These are phyloP conservation scores for Prunus salicina DNA, from an alignment of 306 rosid species.

Conservation along the genomic window DNA sequence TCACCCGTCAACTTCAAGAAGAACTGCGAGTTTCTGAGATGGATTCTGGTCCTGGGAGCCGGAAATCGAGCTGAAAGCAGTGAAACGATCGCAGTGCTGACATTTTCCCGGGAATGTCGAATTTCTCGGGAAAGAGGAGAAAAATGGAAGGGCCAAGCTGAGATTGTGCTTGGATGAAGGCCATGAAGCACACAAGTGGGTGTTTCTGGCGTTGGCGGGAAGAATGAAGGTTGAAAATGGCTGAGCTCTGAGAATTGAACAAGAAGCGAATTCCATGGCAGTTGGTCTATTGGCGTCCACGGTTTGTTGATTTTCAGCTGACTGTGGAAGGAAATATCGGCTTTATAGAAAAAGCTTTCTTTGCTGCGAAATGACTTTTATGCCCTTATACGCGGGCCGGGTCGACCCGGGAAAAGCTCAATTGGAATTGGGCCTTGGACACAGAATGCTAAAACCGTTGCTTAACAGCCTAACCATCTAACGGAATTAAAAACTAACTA, in stretches of 20 bases:
- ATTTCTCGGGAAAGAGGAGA: slow-evolving; percentile 23
- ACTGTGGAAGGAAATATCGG: background rate
- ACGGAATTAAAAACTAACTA: no score
- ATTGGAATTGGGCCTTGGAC: background rate
- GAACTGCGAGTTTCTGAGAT: slow-evolving; percentile 61
- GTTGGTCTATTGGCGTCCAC: background rate
- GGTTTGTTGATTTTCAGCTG: background rate
- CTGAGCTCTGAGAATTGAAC: slow-evolving; percentile 22
- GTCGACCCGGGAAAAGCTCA: background rate
- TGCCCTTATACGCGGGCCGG: background rate
- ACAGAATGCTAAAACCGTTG: no score
- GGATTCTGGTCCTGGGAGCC: slow-evolving; percentile 21
- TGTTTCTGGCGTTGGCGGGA: background rate
- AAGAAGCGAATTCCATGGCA: slow-evolving; percentile 42
- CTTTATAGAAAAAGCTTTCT: background rate
- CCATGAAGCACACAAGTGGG: slow-evolving; percentile 6
- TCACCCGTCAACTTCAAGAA: slow-evolving; percentile 93
- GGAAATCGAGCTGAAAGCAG: slow-evolving; percentile 42
- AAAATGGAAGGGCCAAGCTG: slow-evolving; percentile 22
- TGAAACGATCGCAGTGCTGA: slow-evolving; percentile 30
- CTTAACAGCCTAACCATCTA: no score
- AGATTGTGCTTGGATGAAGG: slow-evolving; percentile 13
- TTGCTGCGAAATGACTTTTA: background rate
- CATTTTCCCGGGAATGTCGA: slow-evolving; percentile 33
- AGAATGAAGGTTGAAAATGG: slow-evolving; percentile 21